Evolutionary conservation across 768 basidiomycete genomes (phyloP).

Genomic region (Tulasnella sp.): DNA sequence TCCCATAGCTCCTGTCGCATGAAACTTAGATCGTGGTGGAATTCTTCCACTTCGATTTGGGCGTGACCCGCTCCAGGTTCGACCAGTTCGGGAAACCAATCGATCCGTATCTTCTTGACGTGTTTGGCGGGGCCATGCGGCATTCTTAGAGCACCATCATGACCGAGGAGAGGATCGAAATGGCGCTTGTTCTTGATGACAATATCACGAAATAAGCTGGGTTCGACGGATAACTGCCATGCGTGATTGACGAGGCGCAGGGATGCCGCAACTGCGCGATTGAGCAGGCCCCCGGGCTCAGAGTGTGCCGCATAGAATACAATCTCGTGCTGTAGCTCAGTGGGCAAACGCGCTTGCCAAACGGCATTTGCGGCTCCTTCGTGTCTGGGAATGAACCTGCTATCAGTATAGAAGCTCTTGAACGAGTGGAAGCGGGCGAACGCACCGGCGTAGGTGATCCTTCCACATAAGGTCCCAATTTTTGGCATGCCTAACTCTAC

Average conservation of each 20-base stretch:
- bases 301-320: no score
- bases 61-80: not conserved
- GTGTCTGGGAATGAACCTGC: no score
- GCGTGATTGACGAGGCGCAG: slow-evolving; percentile 1
- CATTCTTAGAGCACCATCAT: not conserved
- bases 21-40: slow-evolving; percentile 4
- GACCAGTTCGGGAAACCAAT: slow-evolving; percentile 1
- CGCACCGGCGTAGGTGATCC: no score
- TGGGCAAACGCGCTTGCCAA: no score
- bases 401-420: no score
- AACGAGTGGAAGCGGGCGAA: no score
- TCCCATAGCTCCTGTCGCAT: not conserved
- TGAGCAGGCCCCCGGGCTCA: not conserved
- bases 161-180: slow-evolving; percentile 2
- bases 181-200: not conserved
- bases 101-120: slow-evolving; percentile 4
- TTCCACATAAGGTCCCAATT: no score
- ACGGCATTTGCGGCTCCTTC: no score
- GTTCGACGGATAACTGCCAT: not conserved
- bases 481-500: no score
- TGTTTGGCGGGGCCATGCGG: not conserved
- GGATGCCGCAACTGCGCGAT: not conserved
- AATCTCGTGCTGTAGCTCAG: no score
- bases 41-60: slow-evolving; percentile 4
- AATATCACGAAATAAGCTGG: not conserved